Evolutionary conservation across 1,284 basidiomycete species (phyloP).

Genomic region (Waitea zeae): DNA sequence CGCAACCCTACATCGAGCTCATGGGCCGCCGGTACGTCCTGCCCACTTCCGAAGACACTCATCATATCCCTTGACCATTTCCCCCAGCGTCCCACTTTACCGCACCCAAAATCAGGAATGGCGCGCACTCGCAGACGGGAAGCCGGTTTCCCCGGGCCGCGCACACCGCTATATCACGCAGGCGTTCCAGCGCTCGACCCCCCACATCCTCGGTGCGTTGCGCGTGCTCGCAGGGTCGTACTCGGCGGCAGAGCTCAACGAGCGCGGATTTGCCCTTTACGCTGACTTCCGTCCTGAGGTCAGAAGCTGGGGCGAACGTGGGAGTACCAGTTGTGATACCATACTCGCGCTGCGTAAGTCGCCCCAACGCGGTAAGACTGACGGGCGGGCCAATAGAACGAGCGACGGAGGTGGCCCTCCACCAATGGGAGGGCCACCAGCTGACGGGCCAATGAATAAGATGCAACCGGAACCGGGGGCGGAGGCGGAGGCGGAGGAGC

Average conservation of each 20-base stretch:
- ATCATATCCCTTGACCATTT: no score
- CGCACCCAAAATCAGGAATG: slow-evolving; percentile 22
- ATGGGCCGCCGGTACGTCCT: no score
- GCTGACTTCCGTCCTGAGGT: slow-evolving; percentile 57
- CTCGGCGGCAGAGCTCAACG: slow-evolving; percentile 46
- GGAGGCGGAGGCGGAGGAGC: no score
- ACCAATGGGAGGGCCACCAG: no score
- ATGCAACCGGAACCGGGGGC: no score
- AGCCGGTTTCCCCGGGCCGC: slow-evolving; percentile 52
- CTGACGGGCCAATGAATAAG: no score
- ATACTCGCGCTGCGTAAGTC: slow-evolving; percentile 39
- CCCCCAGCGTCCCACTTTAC: slow-evolving; percentile 20
- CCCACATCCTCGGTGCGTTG: slow-evolving; percentile 66
- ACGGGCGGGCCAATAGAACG: no score
- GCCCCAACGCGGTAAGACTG: no score
- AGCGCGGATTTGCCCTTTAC: slow-evolving; percentile 56
- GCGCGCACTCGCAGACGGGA: slow-evolving; percentile 66
- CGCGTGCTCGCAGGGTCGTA: slow-evolving; percentile 62
- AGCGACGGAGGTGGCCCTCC: no score
- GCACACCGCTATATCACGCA: slow-evolving; percentile 76
- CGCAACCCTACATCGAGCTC: no score
- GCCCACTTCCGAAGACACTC: no score
- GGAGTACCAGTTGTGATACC: slow-evolving; percentile 41
- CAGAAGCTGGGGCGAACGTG: slow-evolving; percentile 59
- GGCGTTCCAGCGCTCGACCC: slow-evolving; percentile 59